Conservation (phyloP, 1,284 basidiomycete species). For the Boletus austroedulis region DNA sequence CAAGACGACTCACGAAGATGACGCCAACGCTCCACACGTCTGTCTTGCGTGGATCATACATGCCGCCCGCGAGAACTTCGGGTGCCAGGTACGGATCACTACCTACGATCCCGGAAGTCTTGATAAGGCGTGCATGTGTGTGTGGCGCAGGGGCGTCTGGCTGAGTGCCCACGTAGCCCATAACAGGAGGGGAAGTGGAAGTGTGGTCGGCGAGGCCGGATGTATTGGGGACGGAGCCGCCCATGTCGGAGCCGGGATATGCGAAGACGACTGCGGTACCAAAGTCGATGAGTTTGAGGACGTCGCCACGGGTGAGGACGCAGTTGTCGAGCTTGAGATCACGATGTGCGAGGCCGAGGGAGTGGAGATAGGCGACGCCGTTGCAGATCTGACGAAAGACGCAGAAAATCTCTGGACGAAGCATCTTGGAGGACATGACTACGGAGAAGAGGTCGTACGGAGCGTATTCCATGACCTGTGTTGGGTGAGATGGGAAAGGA, state of each 20-base stretch:
- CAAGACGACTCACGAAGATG: slow-evolving; percentile 74
- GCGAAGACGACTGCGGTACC: slow-evolving; percentile 99
- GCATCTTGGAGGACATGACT: slow-evolving; percentile 99
- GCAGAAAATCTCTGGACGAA: slow-evolving; percentile 96
- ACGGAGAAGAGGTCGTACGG: slow-evolving; percentile 98
- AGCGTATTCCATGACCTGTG: slow-evolving; percentile 97
- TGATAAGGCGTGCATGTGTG: slow-evolving; percentile 56
- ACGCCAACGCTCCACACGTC: slow-evolving; percentile 99
- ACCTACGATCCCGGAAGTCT: slow-evolving; percentile 90
- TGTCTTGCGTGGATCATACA: slow-evolving; percentile 93
- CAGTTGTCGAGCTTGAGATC: slow-evolving; percentile 99
- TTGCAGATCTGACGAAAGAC: slow-evolving; percentile 99
- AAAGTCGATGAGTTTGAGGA: slow-evolving; percentile 99
- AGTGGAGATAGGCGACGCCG: slow-evolving; percentile 97
- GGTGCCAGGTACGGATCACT: slow-evolving; percentile 98
- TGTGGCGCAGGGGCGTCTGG: slow-evolving; percentile 29
- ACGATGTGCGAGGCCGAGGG: slow-evolving; percentile 95
- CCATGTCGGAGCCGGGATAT: slow-evolving; percentile 76
- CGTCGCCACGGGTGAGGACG: slow-evolving; percentile 92
- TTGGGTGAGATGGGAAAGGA: slow-evolving; percentile 7
- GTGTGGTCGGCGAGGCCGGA: slow-evolving; percentile 8
- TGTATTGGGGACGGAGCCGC: slow-evolving; percentile 19
- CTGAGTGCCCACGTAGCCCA: slow-evolving; percentile 25
- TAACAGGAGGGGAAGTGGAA: slow-evolving; percentile 11
- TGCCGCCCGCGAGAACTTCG: slow-evolving; percentile 70